Evolutionary conservation across 306 rosid species (phyloP), one percentile per base, ranked within the genome.

Genomic region (Pachyrhizus erosus): DNA sequence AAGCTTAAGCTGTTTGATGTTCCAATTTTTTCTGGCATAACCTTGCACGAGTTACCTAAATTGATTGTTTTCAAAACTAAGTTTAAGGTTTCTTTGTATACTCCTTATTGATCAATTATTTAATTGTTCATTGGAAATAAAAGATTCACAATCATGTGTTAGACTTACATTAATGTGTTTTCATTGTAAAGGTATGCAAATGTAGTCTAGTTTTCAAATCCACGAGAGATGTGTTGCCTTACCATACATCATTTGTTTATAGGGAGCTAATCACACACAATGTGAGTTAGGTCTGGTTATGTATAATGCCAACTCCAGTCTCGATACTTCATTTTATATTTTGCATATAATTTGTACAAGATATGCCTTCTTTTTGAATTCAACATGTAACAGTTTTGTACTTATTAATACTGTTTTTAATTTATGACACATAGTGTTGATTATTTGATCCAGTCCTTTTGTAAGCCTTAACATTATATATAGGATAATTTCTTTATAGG

Each of bases 271-370:
- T 57, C 29, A 55, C 2, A 14, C 62, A 55, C 0, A 2, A 55
- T 26, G n/a, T 5, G 67, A 60, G 37, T 11, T 60, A n/a, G 67
- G 67, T 24, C 9, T 24, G 5, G 37, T 58, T 1, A 1, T 77
- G 4, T 77, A 65, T 49, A 77, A 77, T 48, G 49, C 74, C 69
- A 66, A 78, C 26, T 13, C 52, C 23, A 51, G 66, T 20, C 12
- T 49, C 20, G 82, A 75, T 78, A 78, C 7, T 2, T 20, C 26
- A 29, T 49, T 49, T 10, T 46, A 29, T 31, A 1, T 5, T 60
- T 24, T 21, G 1, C 17, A 24, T 13, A 3, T 58, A 11, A 24
- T 23, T 58, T 0, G 0, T 12, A 2, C 0, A 57, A 21, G 64
- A 57, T 9, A 57, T 24, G 15, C 6, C 20, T 26, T 5, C 7